Conservation (phyloP, 345 rosid species). For the Eucalyptus marginata region DNA sequence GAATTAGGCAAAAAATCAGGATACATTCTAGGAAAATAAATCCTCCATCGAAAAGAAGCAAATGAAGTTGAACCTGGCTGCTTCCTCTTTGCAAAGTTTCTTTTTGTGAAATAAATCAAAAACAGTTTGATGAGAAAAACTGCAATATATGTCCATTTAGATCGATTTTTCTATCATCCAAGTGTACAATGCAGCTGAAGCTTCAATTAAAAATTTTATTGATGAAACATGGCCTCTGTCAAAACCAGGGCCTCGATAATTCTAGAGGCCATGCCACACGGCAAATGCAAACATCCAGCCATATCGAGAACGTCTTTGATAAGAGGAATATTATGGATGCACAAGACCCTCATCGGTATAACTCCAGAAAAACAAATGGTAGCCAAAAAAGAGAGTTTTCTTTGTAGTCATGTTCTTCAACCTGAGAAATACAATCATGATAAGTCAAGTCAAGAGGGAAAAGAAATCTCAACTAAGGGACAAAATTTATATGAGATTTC, state of each 20-base stretch:
- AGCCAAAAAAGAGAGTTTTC: neutral
- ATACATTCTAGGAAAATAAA: neutral
- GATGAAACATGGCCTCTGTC: too few relatives aligned
- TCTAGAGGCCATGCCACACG: neutral
- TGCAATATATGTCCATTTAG: neutral
- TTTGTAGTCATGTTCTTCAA: neutral
- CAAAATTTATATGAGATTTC: too few relatives aligned
- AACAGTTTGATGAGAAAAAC: neutral
- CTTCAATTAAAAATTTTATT: too few relatives aligned
- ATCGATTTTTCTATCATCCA: neutral
- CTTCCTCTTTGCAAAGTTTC: too few relatives aligned
- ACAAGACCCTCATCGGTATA: neutral
- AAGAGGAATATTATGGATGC: neutral
- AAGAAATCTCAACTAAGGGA: neutral
- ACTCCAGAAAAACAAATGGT: neutral
- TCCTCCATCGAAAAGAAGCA: constrained; percentile 12
- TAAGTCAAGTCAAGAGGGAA: neutral
- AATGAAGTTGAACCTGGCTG: too few relatives aligned
- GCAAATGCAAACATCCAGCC: neutral
- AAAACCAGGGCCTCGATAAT: neutral
- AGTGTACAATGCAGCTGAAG: too few relatives aligned
- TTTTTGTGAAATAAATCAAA: too few relatives aligned
- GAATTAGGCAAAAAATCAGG: too few relatives aligned
- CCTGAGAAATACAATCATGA: neutral
- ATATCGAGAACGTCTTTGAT: neutral